Percentiles rank a stretch among this genome's conserved stretches.
phyloP scores from a whole-genome alignment of 2,329 filamentous ascomycete genomes.

The Eutypella sp. region DNA sequence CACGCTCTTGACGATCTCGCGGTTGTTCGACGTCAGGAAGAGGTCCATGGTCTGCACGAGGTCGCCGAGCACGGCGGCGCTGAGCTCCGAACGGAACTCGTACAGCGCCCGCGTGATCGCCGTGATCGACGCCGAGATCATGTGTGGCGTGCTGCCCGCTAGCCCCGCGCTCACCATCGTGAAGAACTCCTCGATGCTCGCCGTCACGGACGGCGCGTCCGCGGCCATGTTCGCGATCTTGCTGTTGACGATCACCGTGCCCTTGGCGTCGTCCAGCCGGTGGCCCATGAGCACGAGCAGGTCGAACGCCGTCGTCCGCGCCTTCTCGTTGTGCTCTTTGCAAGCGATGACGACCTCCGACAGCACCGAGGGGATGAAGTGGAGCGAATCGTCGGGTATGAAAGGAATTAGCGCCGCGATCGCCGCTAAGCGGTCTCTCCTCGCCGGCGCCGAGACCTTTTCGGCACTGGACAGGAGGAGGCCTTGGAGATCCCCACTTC shows the following conservation, averaged over 20 bases:
- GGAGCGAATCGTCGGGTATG: conserved; percentile 70
- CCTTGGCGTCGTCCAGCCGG: conserved; percentile 62
- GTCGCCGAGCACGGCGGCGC: conserved; percentile 67
- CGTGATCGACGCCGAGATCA: conserved; percentile 96
- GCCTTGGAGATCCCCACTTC: conserved; percentile 74
- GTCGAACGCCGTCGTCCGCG: conserved; percentile 83
- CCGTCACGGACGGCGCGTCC: conserved; percentile 70
- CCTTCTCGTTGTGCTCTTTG: conserved; percentile 97
- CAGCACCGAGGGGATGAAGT: conserved; percentile 88
- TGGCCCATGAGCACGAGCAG: conserved; percentile 84
- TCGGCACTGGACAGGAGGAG: conserved; percentile 75
- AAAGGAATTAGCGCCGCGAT: conserved; percentile 76
- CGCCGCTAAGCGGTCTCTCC: conserved; percentile 79
- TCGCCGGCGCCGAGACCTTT: conserved; percentile 80
- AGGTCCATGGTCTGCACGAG: conserved; percentile 93
- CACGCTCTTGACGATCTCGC: conserved; percentile 92
- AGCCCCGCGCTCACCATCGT: conserved; percentile 97
- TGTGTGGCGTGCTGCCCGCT: conserved; percentile 87
- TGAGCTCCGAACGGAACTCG: conserved; percentile 73
- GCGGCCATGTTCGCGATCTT: conserved; percentile 83
- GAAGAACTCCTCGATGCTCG: conserved; percentile 90
- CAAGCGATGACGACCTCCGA: conserved; percentile 94
- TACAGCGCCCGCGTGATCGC: conserved; percentile 90
- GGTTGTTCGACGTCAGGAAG: conserved; percentile 92
- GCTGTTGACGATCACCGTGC: conserved; percentile 74